A percentile compares a stretch with the other conserved stretches of the same genome.
phyloP scores from a whole-genome alignment of 179 eudicot species.

The Amaranthus tricolor region DNA sequence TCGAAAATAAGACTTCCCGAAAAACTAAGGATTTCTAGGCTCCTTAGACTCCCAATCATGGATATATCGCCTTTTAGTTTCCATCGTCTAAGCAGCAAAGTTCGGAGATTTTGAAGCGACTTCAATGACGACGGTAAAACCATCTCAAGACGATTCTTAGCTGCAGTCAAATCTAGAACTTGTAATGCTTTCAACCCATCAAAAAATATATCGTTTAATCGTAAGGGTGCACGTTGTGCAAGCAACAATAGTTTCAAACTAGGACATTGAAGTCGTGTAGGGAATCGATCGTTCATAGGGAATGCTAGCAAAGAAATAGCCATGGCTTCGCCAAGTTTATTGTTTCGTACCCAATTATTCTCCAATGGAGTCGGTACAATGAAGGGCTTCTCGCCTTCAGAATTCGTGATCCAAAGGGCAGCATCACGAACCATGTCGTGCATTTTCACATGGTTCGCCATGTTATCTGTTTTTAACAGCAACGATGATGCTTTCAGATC shows the following conservation, averaged over 20 bases:
- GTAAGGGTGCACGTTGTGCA: conserved; percentile 1
- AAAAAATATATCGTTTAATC: background rate
- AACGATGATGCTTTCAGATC: background rate
- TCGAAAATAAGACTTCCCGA: background rate
- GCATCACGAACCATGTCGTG: conserved; percentile 22
- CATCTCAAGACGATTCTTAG: background rate
- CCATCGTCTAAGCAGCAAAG: conserved; percentile 13
- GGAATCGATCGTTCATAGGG: background rate
- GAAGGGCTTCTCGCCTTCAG: background rate
- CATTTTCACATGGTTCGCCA: conserved; percentile 1
- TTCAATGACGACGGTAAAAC: background rate
- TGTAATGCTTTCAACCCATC: background rate
- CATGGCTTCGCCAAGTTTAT: background rate
- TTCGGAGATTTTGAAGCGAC: conserved; percentile 8
- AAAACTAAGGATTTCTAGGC: conserved; percentile 9
- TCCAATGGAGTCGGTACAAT: conserved; percentile 8
- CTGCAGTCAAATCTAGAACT: conserved; percentile 12
- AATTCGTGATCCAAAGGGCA: conserved; percentile 9
- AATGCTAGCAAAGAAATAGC: conserved; percentile 14
- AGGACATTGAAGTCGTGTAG: background rate
- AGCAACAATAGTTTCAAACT: background rate
- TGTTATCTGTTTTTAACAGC: conserved; percentile 1
- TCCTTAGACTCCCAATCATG: conserved; percentile 8
- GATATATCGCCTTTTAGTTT: background rate
- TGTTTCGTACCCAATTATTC: background rate